A percentile compares a stretch with the other conserved stretches of the same genome.
phyloP scores from a whole-genome alignment of 306 rosid species.

The Pyrus betulifolia region DNA sequence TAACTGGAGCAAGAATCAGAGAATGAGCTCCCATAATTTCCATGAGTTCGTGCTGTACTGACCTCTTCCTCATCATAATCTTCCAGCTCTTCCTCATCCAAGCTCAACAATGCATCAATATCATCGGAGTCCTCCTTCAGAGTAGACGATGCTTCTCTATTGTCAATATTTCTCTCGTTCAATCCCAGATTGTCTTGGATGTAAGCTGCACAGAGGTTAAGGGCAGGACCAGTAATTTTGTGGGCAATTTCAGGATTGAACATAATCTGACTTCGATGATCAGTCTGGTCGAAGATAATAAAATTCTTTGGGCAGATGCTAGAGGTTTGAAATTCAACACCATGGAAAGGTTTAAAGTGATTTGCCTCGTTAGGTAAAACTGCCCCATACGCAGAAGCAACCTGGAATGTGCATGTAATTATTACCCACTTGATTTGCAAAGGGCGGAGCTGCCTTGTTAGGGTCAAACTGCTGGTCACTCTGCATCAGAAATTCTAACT shows the following conservation, averaged over 20 bases:
- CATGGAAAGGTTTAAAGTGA: slow-evolving; percentile 52
- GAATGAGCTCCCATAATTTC: slow-evolving; percentile 36
- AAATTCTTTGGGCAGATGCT: slow-evolving; percentile 81
- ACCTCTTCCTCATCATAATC: slow-evolving; percentile 73
- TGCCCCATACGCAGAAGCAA: slow-evolving; percentile 41
- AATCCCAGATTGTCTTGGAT: slow-evolving; percentile 36
- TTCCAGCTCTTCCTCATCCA: slow-evolving; percentile 61
- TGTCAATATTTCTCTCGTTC: slow-evolving; percentile 27
- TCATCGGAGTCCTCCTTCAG: slow-evolving; percentile 68
- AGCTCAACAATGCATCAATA: slow-evolving; percentile 85
- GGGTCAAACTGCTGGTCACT: slow-evolving; percentile 52
- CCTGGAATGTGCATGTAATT: slow-evolving; percentile 50
- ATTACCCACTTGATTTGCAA: slow-evolving; percentile 43
- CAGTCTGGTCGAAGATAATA: slow-evolving; percentile 80
- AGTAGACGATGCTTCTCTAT: slow-evolving; percentile 49
- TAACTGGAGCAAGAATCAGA: slow-evolving; percentile 68
- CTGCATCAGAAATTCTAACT: slow-evolving; percentile 50
- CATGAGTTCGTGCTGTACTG: slow-evolving; percentile 80
- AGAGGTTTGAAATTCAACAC: slow-evolving; percentile 73
- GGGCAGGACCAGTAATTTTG: slow-evolving; percentile 46
- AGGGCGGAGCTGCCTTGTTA: slow-evolving; percentile 39
- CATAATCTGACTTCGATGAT: slow-evolving; percentile 68
- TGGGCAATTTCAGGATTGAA: slow-evolving; percentile 73
- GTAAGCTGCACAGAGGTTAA: slow-evolving; percentile 39
- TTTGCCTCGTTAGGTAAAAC: slow-evolving; percentile 49